Base-by-base conservation (phyloP, 352 stramenopile species). In the Globisporangium nunn region DNA sequence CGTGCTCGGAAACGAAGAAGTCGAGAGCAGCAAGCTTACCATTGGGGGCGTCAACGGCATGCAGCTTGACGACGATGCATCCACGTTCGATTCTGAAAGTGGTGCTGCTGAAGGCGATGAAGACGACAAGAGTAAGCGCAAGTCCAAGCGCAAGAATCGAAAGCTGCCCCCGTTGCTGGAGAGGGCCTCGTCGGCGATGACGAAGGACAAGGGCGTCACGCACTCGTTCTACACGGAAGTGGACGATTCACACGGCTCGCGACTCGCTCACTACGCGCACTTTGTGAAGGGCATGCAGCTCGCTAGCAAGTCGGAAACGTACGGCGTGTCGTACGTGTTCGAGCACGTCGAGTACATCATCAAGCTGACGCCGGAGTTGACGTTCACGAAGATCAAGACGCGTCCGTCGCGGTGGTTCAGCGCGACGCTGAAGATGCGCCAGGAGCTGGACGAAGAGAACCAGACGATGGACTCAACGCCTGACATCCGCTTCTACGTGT, bases 201-300 rank as follows among this genome's bases (percentile, higher is more conserved):
- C 29, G 46, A 68, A 67, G 5, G 82, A 92, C 39, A 88, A 86
- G 52, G 80, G 78, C 18, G 76, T 84, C 7, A 81, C 82, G 1
- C 80, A 92, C 61, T 90, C 82, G 12, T 92, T 92, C 53, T 89
- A 85, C 59, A 80, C 82, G 15, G 77, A 85, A 62, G 74, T 89
- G 11, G 67, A 84, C 15, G 35, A 54, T 5, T 50, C 70, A 1
- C 57, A 83, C 33, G 55, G 62, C 4, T 54, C 50, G 3, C 74
- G 64, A 59, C 71, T 85, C 29, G 54, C 72, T 6, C 45, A 72
- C 14, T 89, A 81, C 33, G 73, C 74, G 1, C 41, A 67, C 14
- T 60, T 71, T 31, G 50, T 59, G 23, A 70, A 86, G 53, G 54
- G 59, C 0, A 83, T 92, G 80, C 55, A 56, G 50, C 61, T 71